Conservation (phyloP, 208 protist genomes). For the Sergeia podlipaevii region DNA sequence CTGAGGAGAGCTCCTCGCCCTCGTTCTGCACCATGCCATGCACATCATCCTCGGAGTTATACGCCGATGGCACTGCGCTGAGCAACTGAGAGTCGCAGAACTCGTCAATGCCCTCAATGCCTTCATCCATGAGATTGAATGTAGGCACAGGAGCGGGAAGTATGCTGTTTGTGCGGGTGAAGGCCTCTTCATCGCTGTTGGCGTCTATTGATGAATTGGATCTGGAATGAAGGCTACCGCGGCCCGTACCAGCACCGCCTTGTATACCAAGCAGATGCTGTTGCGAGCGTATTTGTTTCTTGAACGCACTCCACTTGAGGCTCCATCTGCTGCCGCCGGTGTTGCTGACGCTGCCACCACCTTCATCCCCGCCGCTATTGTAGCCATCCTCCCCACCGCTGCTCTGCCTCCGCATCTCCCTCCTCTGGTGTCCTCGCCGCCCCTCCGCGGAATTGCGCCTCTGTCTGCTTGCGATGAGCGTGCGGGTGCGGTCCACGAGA, state of each 20-base stretch:
- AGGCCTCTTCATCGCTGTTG: neutral
- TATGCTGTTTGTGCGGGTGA: neutral
- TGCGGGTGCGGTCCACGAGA: constrained; percentile 48
- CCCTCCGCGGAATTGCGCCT: constrained; percentile 7
- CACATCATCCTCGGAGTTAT: constrained; percentile 20
- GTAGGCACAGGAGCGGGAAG: constrained; percentile 10
- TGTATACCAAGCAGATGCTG: too few species aligned
- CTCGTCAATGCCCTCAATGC: constrained; percentile 47
- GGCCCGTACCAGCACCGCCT: too few species aligned
- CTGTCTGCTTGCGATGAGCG: constrained; percentile 19
- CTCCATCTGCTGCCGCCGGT: neutral
- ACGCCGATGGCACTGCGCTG: constrained; percentile 14
- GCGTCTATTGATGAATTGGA: neutral
- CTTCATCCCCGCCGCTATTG: neutral
- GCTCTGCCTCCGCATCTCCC: constrained; percentile 6
- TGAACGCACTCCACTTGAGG: neutral
- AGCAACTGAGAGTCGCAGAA: constrained; percentile 28
- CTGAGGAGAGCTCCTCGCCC: too few species aligned
- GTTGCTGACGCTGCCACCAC: neutral
- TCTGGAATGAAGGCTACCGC: neutral
- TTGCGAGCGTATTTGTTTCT: neutral
- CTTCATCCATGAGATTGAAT: constrained; percentile 62
- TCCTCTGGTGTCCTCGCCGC: constrained; percentile 13
- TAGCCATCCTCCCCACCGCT: neutral
- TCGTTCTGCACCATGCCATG: neutral